Evolutionary conservation across 2,329 filamentous ascomycete genomes (phyloP).

Genomic region (Cladophialophora carrionii): DNA sequence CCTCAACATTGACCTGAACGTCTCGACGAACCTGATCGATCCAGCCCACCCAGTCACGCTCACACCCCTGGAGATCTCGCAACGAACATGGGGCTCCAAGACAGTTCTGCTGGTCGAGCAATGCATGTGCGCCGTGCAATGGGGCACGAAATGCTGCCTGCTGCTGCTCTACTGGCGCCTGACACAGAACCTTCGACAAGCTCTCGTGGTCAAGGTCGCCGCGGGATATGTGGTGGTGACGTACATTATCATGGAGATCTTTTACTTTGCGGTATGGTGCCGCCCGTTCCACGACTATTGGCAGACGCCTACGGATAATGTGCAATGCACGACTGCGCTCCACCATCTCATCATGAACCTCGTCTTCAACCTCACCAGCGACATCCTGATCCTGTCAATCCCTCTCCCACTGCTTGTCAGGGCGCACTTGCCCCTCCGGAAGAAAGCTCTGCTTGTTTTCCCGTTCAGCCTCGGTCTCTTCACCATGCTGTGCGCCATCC

Average conservation of each 20-base stretch:
- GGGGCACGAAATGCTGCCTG: conserved; percentile 58
- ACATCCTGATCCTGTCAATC: conserved; percentile 52
- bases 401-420: conserved; percentile 53
- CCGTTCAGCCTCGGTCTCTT: conserved; percentile 63
- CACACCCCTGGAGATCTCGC: conserved; percentile 48
- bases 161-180: conserved; percentile 59
- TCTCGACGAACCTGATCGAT: conserved; percentile 52
- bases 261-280: conserved; percentile 61
- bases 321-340: conserved; percentile 53
- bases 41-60: conserved; percentile 48
- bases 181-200: conserved; percentile 47
- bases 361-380: conserved; percentile 55
- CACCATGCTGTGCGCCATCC: conserved; percentile 60
- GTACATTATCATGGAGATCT: conserved; percentile 55
- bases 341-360: conserved; percentile 55
- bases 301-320: conserved; percentile 52
- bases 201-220: conserved; percentile 47
- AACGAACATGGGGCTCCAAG: conserved; percentile 58
- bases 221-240: conserved; percentile 50
- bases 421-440: conserved; percentile 46
- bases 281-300: conserved; percentile 58
- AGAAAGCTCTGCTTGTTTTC: conserved; percentile 58
- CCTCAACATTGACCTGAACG: conserved; percentile 50
- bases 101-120: conserved; percentile 59
- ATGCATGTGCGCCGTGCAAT: conserved; percentile 56